Evolutionary conservation across 2,329 filamentous ascomycete species (phyloP).

Genomic region (Akanthomyces dipterigenus): DNA sequence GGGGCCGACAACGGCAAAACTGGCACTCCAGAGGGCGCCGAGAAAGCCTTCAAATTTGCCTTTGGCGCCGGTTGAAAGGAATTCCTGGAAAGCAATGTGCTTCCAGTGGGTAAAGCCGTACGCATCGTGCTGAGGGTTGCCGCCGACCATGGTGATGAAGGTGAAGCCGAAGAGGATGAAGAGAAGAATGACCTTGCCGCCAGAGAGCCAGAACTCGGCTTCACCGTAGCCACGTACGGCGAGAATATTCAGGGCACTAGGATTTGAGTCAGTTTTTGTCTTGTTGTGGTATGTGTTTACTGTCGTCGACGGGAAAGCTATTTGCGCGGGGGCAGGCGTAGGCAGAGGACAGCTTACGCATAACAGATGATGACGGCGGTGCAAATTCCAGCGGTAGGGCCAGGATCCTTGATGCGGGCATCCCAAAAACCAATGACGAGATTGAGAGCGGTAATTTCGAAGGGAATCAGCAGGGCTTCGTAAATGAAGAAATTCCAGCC

Average conservation of each 20-base stretch:
- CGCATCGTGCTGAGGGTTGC: constrained; percentile 61
- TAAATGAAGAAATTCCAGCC: constrained; percentile 41
- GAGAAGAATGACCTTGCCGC: constrained; percentile 60
- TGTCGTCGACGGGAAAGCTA: constrained; percentile 2
- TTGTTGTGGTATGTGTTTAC: constrained; percentile 16
- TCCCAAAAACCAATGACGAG: constrained; percentile 36
- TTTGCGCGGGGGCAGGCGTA: background rate
- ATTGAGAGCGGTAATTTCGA: constrained; percentile 37
- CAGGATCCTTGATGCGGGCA: constrained; percentile 47
- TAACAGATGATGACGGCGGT: constrained; percentile 48
- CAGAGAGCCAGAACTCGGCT: constrained; percentile 62
- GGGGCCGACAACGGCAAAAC: constrained; percentile 58
- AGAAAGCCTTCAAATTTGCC: constrained; percentile 67
- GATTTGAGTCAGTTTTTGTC: background rate
- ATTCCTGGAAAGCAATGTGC: constrained; percentile 37
- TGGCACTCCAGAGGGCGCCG: constrained; percentile 57
- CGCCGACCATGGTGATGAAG: constrained; percentile 74
- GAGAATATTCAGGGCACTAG: constrained; percentile 53
- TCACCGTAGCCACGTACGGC: constrained; percentile 62
- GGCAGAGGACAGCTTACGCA: constrained; percentile 36
- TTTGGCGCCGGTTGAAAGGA: constrained; percentile 51
- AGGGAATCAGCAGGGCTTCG: constrained; percentile 36
- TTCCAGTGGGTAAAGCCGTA: constrained; percentile 68
- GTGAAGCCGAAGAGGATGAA: constrained; percentile 65
- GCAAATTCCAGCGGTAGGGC: constrained; percentile 60